These are phyloP conservation scores for Aspergillus novoparasiticus DNA, from an alignment of 2,329 filamentous ascomycete genomes.

Conservation along the genomic window DNA sequence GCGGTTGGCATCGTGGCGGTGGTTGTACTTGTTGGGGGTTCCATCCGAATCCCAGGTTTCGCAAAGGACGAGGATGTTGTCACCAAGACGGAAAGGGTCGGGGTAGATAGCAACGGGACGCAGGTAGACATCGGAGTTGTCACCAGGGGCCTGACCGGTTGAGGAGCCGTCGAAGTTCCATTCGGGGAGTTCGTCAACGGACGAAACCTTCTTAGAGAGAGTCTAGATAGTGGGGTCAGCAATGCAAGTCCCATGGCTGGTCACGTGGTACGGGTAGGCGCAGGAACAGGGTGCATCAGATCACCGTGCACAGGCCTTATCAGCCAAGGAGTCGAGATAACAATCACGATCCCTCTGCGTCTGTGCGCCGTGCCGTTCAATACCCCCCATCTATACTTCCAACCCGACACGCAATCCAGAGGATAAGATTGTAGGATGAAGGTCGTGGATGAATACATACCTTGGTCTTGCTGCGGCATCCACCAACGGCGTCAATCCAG, in stretches of 20 bases:
- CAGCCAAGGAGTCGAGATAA: constrained; percentile 17
- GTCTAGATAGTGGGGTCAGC: constrained; percentile 53
- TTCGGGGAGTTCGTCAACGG: constrained; percentile 69
- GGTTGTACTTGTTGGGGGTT: constrained; percentile 98
- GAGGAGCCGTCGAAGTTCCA: constrained; percentile 90
- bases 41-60: constrained; percentile 95
- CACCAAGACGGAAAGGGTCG: constrained; percentile 84
- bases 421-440: constrained; percentile 1
- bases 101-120: constrained; percentile 86
- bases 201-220: constrained; percentile 59
- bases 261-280: constrained; percentile 35
- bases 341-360: not conserved
- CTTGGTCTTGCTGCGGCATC: constrained; percentile 91
- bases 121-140: constrained; percentile 98
- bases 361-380: not conserved
- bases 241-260: not conserved
- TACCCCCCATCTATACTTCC: not conserved
- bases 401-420: not conserved
- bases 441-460: constrained; percentile 60
- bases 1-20: constrained; percentile 86
- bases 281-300: constrained; percentile 18
- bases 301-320: constrained; percentile 34
- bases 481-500: constrained; percentile 86
- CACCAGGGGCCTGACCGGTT: constrained; percentile 86
- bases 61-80: constrained; percentile 91